Percentiles rank a stretch among this genome's conserved stretches.
Conservation (phyloP, 1,139 yeast genomes). For the Diutina siamensis region DNA sequence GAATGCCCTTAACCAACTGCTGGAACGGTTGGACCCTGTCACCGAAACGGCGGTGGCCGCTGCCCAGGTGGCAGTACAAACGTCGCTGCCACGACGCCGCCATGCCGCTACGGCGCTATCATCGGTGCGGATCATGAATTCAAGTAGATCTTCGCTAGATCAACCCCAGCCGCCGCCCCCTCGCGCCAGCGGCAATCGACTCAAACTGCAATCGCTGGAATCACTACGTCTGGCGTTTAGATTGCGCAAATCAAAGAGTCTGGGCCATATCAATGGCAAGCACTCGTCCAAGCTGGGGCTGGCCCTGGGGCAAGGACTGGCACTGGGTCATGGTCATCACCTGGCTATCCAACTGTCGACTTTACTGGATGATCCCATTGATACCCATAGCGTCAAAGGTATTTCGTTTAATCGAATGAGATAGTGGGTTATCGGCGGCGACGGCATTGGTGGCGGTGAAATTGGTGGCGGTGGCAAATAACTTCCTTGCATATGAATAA, state of each 20-base stretch:
- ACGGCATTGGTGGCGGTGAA: no score
- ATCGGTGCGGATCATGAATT: slow-evolving; percentile 7
- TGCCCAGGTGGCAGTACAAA: neutral
- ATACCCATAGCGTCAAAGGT: neutral
- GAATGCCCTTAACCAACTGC: neutral
- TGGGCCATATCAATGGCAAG: neutral
- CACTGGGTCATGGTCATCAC: no score
- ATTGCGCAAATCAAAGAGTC: neutral
- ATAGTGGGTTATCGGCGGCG: no score
- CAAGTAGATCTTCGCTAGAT: neutral
- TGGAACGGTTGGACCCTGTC: neutral
- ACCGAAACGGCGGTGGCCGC: neutral
- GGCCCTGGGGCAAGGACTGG: no score
- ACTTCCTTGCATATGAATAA: no score
- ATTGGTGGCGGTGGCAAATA: no score
- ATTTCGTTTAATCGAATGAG: neutral
- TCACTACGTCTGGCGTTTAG: slow-evolving; percentile 2
- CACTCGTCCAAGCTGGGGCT: no score
- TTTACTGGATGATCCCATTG: no score
- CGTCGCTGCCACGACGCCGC: neutral
- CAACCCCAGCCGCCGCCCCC: neutral
- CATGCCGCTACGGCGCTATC: slow-evolving; percentile 6
- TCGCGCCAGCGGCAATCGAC: neutral
- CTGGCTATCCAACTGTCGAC: no score
- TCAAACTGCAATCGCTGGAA: neutral